Percentiles rank a stretch among this genome's conserved stretches.
Conservation (phyloP, 768 basidiomycete species). For the Tulasnella sp. region DNA sequence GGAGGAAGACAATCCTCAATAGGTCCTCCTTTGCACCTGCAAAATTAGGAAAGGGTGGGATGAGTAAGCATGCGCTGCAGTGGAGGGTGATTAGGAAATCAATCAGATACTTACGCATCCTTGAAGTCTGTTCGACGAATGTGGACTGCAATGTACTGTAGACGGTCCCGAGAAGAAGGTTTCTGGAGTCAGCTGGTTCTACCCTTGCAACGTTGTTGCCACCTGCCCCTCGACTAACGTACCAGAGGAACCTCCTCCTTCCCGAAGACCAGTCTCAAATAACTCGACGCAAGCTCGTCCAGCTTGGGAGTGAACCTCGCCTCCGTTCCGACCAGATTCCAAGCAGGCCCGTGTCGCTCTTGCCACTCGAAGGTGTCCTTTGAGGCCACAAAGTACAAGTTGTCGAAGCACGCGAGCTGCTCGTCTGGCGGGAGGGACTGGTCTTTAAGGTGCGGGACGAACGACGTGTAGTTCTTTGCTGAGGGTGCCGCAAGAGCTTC, state of each 20-base stretch:
- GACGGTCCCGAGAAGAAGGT: background rate
- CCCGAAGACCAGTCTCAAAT: background rate
- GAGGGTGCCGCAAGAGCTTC: constrained; percentile 11
- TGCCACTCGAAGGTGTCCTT: constrained; percentile 29
- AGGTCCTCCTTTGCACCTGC: background rate
- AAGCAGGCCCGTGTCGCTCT: constrained; percentile 29
- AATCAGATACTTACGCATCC: background rate
- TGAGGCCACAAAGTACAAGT: constrained; percentile 27
- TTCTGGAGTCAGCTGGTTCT: background rate
- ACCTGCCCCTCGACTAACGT: background rate
- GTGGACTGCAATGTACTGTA: constrained; percentile 20
- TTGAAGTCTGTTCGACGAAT: constrained; percentile 15
- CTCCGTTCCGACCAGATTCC: constrained; percentile 29
- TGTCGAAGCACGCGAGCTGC: constrained; percentile 31
- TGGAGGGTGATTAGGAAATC: background rate
- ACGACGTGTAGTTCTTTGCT: background rate
- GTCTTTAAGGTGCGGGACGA: background rate
- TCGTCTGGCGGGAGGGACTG: constrained; percentile 29
- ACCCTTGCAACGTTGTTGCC: background rate
- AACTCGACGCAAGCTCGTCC: background rate
- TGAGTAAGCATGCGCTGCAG: background rate
- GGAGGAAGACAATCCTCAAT: constrained; percentile 15
- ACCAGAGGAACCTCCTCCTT: background rate
- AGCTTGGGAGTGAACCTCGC: background rate
- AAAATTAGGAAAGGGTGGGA: background rate